A percentile compares a stretch with the other conserved stretches of the same genome.
phyloP scores from a whole-genome alignment of 176 grass and related monocot genomes.

The Oropetium thomaeum region DNA sequence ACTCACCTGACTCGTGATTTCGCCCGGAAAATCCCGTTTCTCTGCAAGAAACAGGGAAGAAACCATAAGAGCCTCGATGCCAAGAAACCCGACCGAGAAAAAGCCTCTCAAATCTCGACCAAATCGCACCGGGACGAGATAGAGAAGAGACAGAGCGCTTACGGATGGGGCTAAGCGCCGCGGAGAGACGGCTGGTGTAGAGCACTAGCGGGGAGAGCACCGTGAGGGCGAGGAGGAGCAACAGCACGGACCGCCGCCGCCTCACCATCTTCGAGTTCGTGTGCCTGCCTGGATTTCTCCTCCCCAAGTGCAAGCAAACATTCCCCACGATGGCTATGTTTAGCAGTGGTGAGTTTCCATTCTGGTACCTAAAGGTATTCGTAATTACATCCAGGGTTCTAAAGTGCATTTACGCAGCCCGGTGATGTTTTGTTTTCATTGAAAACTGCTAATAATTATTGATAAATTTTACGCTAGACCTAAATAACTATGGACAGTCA shows the following conservation, averaged over 20 bases:
- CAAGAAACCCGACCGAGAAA: background rate
- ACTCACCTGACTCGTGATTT: slow-evolving; percentile 33
- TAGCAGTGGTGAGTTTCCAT: background rate
- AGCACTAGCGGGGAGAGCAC: slow-evolving; percentile 37
- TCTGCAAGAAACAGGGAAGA: slow-evolving; percentile 3
- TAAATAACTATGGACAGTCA: too few relatives aligned
- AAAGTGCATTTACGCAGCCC: too few relatives aligned
- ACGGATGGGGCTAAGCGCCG: slow-evolving; percentile 19
- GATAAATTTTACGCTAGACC: too few relatives aligned
- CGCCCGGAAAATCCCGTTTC: background rate
- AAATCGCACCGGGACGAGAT: background rate
- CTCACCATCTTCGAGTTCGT: slow-evolving; percentile 5
- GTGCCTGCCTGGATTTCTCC: background rate
- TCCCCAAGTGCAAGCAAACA: background rate
- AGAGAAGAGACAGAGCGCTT: background rate
- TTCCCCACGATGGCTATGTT: background rate
- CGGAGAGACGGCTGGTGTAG: slow-evolving; percentile 27
- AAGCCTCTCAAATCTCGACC: slow-evolving; percentile 2
- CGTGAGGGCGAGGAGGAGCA: slow-evolving; percentile 30
- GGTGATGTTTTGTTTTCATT: too few relatives aligned
- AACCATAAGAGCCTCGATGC: background rate
- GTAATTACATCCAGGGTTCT: background rate
- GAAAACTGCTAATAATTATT: too few relatives aligned
- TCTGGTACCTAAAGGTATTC: background rate
- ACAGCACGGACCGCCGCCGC: slow-evolving; percentile 8